Conservation (phyloP, 2,329 filamentous ascomycete genomes). For the Diaporthe ilicicola region DNA sequence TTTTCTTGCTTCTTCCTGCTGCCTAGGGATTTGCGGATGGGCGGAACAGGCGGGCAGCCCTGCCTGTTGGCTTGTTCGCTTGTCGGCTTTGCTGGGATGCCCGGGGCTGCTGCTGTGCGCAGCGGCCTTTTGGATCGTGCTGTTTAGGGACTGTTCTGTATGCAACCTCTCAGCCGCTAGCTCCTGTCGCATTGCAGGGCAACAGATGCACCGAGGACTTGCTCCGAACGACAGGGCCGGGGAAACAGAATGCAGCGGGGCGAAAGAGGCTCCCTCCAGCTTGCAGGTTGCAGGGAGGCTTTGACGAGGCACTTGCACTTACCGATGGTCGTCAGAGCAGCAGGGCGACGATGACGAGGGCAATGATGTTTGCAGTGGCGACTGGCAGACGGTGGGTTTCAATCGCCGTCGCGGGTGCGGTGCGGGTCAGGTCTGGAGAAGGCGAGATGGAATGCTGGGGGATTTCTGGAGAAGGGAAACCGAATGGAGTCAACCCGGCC, state of each 20-base stretch:
- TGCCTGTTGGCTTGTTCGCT: conserved; percentile 1
- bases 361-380: background rate
- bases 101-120: background rate
- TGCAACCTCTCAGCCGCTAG: conserved; percentile 23
- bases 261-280: conserved; percentile 19
- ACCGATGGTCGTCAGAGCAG: background rate
- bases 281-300: background rate
- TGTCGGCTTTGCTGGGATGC: conserved; percentile 22
- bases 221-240: conserved; percentile 10
- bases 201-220: conserved; percentile 17
- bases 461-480: conserved; percentile 30
- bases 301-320: conserved; percentile 1
- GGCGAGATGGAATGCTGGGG: conserved; percentile 34
- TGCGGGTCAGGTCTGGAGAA: conserved; percentile 32
- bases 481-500: conserved; percentile 9
- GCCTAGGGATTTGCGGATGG: background rate
- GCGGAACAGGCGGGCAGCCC: conserved; percentile 15
- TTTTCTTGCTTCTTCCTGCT: conserved; percentile 9
- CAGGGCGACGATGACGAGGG: background rate
- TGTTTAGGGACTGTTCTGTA: background rate
- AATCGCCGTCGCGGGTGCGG: conserved; percentile 19
- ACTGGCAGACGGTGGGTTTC: conserved; percentile 2
- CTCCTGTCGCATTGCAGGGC: conserved; percentile 20
- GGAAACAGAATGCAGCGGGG: conserved; percentile 18
- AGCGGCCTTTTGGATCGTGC: conserved; percentile 1